Base-by-base conservation (phyloP, 2,329 filamentous ascomycete genomes). In the Nemania sp. region DNA sequence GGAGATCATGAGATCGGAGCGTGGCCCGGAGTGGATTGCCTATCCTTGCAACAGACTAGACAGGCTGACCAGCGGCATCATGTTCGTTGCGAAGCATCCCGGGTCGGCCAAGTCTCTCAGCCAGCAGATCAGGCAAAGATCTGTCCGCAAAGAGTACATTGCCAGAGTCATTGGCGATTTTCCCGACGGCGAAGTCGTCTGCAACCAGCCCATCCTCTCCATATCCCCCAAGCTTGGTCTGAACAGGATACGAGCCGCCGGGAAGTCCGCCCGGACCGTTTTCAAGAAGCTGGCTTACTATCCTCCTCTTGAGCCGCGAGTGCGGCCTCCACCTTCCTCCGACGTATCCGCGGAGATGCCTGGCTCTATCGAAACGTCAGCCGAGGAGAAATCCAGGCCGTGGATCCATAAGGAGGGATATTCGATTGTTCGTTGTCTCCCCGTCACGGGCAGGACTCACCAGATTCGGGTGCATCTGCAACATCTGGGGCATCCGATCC, bases 281-380 rank as follows among this genome's bases (percentile, higher is more conserved):
- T 99, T 99, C 79, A 91, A 92, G 70, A 85, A 91, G 54, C 76
- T 98, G 63, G 92, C 92, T n/a, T 98, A 97, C 76, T 97, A 97
- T 70, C 90, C 91, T 0, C 82, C 69, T 46, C 50, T 48, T n/a
- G 59, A 65, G 37, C 46, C 64, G 34, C 64, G 49, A 40, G 37
- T 65, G 59, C 32, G 29, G 50, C 32, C 56, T 7, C 50, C 59
- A 3, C 40, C 45, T 4, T 43, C 45, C 21, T 53, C 60, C n/a
- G 59, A 45, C 13, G 29, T 18, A 21, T 54, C 59, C 4, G 57
- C 68, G 10, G 59, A 43, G 11, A 32, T 18, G 17, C 53, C 58
- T 3, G 56, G 68, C 57, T 64, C 65, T 42, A 13, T 60, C 52
- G 53, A 60, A 15, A 56, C 62, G 9, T 54, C 62, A 11, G 60